A percentile compares a stretch with the other conserved stretches of the same genome.
Conservation (phyloP, 441 rosid genomes). For the Melastoma candidum region DNA sequence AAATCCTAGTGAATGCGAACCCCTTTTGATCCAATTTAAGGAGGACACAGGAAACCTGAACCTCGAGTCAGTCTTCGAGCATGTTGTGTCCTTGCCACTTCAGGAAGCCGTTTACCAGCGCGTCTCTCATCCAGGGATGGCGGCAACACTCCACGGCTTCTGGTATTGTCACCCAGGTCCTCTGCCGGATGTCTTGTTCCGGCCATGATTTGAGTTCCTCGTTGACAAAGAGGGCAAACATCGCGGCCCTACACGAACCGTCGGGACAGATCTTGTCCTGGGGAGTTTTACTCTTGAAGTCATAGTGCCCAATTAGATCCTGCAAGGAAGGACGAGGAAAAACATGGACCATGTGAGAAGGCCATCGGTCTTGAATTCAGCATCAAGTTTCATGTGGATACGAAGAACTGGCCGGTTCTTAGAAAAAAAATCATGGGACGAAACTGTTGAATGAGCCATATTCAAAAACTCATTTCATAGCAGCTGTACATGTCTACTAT, state of each 20-base stretch:
- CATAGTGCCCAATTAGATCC: conserved; percentile 13
- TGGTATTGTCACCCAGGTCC: conserved; percentile 16
- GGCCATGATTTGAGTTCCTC: conserved; percentile 22
- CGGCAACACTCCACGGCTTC: conserved; percentile 16
- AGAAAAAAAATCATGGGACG: no score
- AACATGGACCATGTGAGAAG: not conserved
- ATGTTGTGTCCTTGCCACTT: conserved; percentile 9
- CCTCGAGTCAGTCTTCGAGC: no score
- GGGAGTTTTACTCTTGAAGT: conserved; percentile 20
- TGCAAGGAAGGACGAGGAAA: conserved; percentile 2
- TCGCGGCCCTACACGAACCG: conserved; percentile 15
- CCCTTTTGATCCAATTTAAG: no score
- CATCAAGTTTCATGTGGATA: no score
- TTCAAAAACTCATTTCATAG: no score
- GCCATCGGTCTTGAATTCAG: not conserved
- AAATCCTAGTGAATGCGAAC: no score
- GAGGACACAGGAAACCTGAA: no score
- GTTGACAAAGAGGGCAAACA: conserved; percentile 15
- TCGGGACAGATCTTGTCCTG: conserved; percentile 13
- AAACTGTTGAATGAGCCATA: no score
- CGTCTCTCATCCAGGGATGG: conserved; percentile 19
- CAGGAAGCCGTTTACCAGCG: conserved; percentile 13
- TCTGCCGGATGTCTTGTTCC: conserved; percentile 11
- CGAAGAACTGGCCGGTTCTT: no score
- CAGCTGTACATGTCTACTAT: no score